phyloP scores from a whole-genome alignment of 2,329 filamentous ascomycete genomes.

The Fusarium mundagurra region DNA sequence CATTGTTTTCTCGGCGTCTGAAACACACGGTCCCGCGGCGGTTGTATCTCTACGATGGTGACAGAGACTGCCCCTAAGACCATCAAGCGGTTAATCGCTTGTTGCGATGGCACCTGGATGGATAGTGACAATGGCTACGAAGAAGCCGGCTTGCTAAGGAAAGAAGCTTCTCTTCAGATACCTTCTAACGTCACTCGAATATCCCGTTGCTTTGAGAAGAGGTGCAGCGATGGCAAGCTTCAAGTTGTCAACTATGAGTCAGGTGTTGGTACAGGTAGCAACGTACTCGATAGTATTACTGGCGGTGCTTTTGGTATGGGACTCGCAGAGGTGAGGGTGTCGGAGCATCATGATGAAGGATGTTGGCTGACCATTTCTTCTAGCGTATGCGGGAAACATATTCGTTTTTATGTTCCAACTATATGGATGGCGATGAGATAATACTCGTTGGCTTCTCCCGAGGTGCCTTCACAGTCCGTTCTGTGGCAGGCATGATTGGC shows the following conservation, averaged over 20 bases:
- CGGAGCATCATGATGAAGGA: neutral
- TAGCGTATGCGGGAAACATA: slow-evolving; percentile 70
- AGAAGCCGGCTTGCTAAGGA: slow-evolving; percentile 50
- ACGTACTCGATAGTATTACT: slow-evolving; percentile 59
- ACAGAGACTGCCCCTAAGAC: slow-evolving; percentile 5
- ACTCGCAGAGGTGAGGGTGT: slow-evolving; percentile 58
- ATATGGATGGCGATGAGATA: slow-evolving; percentile 66
- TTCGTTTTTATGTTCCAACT: slow-evolving; percentile 70
- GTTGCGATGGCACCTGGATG: slow-evolving; percentile 66
- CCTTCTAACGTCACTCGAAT: slow-evolving; percentile 71
- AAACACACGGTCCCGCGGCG: neutral
- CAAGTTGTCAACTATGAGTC: slow-evolving; percentile 71
- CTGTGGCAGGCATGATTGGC: slow-evolving; percentile 63
- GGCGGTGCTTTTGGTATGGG: slow-evolving; percentile 66
- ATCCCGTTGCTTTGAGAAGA: slow-evolving; percentile 64
- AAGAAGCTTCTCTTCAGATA: slow-evolving; percentile 56
- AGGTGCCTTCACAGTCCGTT: slow-evolving; percentile 68
- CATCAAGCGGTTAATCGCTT: slow-evolving; percentile 60
- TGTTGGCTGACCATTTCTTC: neutral
- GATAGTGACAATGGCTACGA: slow-evolving; percentile 61
- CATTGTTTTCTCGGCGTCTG: neutral
- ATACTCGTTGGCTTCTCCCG: slow-evolving; percentile 67
- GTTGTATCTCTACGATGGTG: slow-evolving; percentile 2
- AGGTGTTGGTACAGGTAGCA: slow-evolving; percentile 66
- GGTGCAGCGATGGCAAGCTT: slow-evolving; percentile 60